A percentile compares a stretch with the other conserved stretches of the same genome.
Conservation (phyloP, 2,329 filamentous ascomycete species). For the Neonectria neomacrospora region DNA sequence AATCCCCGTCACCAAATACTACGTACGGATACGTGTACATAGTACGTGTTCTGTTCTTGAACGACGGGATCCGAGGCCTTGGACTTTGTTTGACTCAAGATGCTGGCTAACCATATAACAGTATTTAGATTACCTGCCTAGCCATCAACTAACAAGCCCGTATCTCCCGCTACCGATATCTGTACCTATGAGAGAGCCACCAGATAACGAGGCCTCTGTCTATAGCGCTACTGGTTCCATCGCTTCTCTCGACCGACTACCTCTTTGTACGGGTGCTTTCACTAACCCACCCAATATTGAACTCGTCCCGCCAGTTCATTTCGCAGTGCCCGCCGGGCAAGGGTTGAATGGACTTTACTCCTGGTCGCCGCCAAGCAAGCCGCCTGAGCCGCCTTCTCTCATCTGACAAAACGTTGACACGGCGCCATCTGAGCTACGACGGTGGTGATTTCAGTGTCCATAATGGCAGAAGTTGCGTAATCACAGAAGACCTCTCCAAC, state of each 20-base stretch:
- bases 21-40: slow-evolving; percentile 6
- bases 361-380: not conserved
- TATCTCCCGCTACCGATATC: slow-evolving; percentile 1
- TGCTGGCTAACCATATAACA: slow-evolving; percentile 14
- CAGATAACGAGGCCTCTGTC: not conserved
- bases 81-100: slow-evolving; percentile 12
- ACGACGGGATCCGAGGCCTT: not conserved
- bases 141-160: slow-evolving; percentile 4
- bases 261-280: not conserved
- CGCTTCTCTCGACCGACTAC: not conserved
- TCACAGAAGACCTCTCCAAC: slow-evolving; percentile 14
- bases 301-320: slow-evolving; percentile 11
- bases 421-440: not conserved
- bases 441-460: slow-evolving; percentile 7
- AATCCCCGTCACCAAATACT: not conserved
- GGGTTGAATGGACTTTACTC: not conserved
- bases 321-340: not conserved
- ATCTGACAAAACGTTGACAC: not conserved
- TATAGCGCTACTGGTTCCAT: not conserved
- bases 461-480: slow-evolving; percentile 5
- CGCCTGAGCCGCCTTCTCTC: not conserved
- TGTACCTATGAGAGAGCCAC: not conserved
- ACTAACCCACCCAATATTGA: not conserved
- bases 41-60: not conserved
- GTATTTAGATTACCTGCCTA: slow-evolving; percentile 15